phyloP scores from a whole-genome alignment of 352 stramenopile genomes.

The Globisporangium cystogenes region DNA sequence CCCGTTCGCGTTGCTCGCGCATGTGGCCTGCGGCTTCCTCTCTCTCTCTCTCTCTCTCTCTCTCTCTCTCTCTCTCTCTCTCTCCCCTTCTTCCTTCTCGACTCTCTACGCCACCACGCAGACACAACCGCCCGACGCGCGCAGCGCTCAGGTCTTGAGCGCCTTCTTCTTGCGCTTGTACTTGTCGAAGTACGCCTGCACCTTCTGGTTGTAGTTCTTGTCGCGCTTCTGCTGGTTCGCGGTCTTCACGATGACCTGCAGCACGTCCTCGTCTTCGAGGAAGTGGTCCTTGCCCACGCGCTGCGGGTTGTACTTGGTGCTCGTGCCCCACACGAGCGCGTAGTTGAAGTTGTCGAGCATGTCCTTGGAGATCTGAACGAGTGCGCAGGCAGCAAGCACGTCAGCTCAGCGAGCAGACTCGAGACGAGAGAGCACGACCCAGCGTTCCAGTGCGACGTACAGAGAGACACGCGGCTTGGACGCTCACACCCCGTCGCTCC shows the following conservation, averaged over 20 bases:
- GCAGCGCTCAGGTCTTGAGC: conserved; percentile 80
- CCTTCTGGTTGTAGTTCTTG: conserved; percentile 96
- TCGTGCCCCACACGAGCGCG: conserved; percentile 97
- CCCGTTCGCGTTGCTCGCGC: not conserved
- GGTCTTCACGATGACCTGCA: conserved; percentile 98
- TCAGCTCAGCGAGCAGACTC: not conserved
- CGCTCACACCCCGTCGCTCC: conserved; percentile 72
- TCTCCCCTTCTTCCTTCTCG: too few relatives aligned
- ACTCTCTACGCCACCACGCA: too few relatives aligned
- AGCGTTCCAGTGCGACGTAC: conserved; percentile 25
- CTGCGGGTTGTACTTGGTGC: conserved; percentile 98
- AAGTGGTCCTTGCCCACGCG: conserved; percentile 93
- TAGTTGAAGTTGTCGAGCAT: conserved; percentile 98
- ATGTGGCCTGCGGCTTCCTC: not conserved
- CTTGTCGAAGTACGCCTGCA: conserved; percentile 96
- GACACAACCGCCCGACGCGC: not conserved
- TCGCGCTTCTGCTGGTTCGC: conserved; percentile 97
- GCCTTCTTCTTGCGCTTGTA: conserved; percentile 95
- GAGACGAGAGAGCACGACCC: not conserved
- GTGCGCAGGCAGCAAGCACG: not conserved
- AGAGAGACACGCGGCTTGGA: conserved; percentile 80
- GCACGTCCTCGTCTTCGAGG: conserved; percentile 97
- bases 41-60: too few relatives aligned
- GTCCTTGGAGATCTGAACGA: conserved; percentile 81
- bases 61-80: too few relatives aligned